Evolutionary conservation across 441 rosid species (phyloP).

Genomic region (Euphorbia celastroides): DNA sequence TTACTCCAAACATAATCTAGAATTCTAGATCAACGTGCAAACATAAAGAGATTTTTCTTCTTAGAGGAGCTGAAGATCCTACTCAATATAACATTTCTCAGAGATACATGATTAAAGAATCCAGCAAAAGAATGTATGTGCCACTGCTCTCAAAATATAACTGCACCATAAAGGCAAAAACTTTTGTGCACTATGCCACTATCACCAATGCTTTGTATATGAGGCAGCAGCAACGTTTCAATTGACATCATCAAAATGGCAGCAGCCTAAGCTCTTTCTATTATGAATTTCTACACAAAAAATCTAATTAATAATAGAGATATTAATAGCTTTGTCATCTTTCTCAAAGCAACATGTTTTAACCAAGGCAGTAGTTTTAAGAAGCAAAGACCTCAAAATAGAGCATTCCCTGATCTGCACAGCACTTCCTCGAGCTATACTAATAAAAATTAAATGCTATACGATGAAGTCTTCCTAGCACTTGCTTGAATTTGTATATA

Average conservation of each 20-base stretch:
- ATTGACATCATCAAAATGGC: neutral
- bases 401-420: neutral
- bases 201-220: neutral
- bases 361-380: neutral
- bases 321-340: neutral
- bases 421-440: neutral
- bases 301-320: neutral
- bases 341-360: neutral
- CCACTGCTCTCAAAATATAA: neutral
- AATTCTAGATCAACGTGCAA: neutral
- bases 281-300: neutral
- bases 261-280: neutral
- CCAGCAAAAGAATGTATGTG: neutral
- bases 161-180: neutral
- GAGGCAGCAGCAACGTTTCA: neutral
- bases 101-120: neutral
- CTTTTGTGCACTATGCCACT: neutral
- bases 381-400: neutral
- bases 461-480: neutral
- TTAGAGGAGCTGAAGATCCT: conserved; percentile 1
- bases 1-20: conserved; percentile 5
- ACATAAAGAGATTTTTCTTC: neutral
- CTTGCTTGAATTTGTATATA: neutral
- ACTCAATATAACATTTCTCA: neutral
- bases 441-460: neutral